Evolutionary conservation across 495 filamentous ascomycete species (phyloP).

Genomic region (Daldinia bambusicola): DNA sequence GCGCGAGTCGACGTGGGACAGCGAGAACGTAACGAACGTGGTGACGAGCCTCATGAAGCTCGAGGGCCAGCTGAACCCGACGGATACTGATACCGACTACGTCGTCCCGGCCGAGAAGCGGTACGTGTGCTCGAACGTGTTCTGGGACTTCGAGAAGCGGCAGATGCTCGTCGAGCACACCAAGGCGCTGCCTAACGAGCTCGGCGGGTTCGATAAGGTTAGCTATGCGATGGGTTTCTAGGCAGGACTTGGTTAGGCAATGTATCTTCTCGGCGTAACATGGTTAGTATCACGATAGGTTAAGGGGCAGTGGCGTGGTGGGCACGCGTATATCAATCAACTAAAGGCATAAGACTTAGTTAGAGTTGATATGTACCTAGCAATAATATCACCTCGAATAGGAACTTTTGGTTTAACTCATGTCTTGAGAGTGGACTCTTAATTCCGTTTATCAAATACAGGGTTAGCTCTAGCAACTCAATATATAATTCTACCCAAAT

Average conservation of each 20-base stretch:
- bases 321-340: neutral
- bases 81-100: conserved; percentile 1
- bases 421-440: neutral
- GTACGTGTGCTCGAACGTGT: conserved; percentile 43
- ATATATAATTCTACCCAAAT: too few relatives aligned
- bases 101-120: conserved; percentile 19
- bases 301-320: neutral
- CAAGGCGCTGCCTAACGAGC: conserved; percentile 30
- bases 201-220: conserved; percentile 56
- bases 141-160: conserved; percentile 43
- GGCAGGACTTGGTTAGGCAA: neutral
- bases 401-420: neutral
- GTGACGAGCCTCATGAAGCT: conserved; percentile 36
- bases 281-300: neutral
- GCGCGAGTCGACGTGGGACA: conserved; percentile 43
- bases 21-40: conserved; percentile 29
- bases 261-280: neutral
- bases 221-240: conserved; percentile 51
- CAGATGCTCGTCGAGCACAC: conserved; percentile 42
- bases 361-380: neutral
- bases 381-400: neutral
- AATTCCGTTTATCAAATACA: neutral
- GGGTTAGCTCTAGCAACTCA: too few relatives aligned
- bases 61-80: conserved; percentile 31
- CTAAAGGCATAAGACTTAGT: neutral